Conservation (phyloP, 352 stramenopile genomes). For the Pythium folliculosum region DNA sequence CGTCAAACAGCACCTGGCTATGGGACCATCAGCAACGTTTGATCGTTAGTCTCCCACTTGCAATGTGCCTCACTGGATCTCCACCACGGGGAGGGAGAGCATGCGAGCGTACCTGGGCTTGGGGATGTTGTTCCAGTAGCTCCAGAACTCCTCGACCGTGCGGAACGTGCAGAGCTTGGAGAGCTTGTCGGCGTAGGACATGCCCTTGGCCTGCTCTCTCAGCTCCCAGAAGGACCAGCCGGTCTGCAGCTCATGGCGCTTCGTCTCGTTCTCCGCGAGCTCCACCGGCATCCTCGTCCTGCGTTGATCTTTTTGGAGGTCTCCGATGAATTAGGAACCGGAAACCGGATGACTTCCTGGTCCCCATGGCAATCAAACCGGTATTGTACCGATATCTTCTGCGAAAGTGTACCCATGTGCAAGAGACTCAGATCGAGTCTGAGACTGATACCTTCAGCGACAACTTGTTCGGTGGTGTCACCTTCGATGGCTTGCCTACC, state of each 20-base stretch:
- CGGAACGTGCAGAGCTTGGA: constrained; percentile 87
- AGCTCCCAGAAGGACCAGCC: constrained; percentile 89
- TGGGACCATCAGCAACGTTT: too few species aligned
- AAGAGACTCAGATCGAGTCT: background rate
- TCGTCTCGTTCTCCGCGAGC: constrained; percentile 45
- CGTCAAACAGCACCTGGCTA: constrained; percentile 82
- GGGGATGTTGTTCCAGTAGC: constrained; percentile 91
- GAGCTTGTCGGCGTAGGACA: constrained; percentile 86
- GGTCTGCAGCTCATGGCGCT: constrained; percentile 74
- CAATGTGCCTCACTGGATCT: too few species aligned
- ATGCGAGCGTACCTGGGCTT: constrained; percentile 62
- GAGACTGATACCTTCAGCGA: background rate
- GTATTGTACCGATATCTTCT: background rate
- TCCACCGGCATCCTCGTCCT: constrained; percentile 16
- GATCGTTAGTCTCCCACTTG: too few species aligned
- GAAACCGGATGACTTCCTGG: constrained; percentile 13
- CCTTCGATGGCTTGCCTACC: too few species aligned
- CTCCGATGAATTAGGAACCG: background rate
- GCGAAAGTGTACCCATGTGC: background rate
- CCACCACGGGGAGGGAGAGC: background rate
- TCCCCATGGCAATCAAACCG: background rate
- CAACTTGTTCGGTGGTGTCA: too few species aligned
- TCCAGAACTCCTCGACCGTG: constrained; percentile 90
- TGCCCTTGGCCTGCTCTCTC: constrained; percentile 71
- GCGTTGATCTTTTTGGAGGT: constrained; percentile 5